Evolutionary conservation across 495 filamentous ascomycete species (phyloP).

Genomic region (Talaromyces proteolyticus): DNA sequence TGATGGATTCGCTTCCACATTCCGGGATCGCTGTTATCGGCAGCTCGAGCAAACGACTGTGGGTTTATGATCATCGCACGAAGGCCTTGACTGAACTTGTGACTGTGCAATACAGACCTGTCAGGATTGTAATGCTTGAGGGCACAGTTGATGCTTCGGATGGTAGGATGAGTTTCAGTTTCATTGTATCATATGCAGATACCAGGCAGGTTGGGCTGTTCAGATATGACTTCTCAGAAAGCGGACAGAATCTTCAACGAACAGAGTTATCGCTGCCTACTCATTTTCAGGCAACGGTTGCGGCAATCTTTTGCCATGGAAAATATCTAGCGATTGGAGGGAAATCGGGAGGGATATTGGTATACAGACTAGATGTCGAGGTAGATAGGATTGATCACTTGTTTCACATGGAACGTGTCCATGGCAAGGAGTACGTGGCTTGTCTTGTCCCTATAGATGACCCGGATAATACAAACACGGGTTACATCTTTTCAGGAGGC

Average conservation of each 20-base stretch:
- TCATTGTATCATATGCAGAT: conserved; percentile 25
- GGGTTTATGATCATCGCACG: conserved; percentile 28
- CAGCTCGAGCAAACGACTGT: conserved; percentile 21
- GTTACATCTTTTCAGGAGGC: conserved; percentile 54
- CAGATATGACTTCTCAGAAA: conserved; percentile 13
- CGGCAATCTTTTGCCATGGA: conserved; percentile 26
- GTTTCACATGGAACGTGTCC: conserved; percentile 26
- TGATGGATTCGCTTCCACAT: conserved; percentile 20
- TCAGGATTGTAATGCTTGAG: conserved; percentile 13
- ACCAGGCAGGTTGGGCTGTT: conserved; percentile 25
- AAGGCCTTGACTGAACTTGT: conserved; percentile 11
- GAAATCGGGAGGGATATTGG: conserved; percentile 51
- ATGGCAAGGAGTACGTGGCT: conserved; percentile 65
- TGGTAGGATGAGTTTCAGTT: conserved; percentile 10
- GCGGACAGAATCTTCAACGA: neutral
- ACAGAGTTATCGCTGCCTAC: conserved; percentile 20
- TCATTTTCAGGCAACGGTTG: conserved; percentile 30
- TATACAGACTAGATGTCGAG: conserved; percentile 34
- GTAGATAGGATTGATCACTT: conserved; percentile 16
- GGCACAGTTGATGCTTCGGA: neutral
- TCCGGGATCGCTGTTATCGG: conserved; percentile 32
- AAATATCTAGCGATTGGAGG: conserved; percentile 62
- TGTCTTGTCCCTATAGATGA: conserved; percentile 39
- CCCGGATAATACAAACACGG: conserved; percentile 15
- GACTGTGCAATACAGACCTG: neutral